These are phyloP conservation scores for Hypoxylon sp. DNA, from an alignment of 2,329 filamentous ascomycete genomes.

Conservation along the genomic window DNA sequence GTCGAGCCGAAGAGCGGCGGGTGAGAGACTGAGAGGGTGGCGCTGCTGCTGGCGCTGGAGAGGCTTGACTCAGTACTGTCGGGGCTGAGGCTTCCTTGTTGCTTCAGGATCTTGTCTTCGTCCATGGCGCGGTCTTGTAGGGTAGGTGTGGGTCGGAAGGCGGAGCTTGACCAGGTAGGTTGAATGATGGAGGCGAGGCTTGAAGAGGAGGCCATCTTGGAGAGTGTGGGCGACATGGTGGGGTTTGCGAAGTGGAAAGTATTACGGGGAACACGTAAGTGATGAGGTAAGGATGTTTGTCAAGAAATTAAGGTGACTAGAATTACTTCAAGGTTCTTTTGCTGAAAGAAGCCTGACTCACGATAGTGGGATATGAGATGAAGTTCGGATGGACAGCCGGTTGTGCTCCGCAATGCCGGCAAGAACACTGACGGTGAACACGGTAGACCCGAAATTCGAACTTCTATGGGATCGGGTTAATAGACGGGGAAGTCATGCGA, in stretches of 20 bases:
- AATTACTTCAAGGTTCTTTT: background rate
- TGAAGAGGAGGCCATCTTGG: background rate
- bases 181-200: background rate
- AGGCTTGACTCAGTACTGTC: background rate
- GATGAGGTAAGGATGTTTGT: background rate
- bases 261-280: background rate
- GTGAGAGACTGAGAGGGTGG: background rate
- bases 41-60: background rate
- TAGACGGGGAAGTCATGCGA: too few species aligned
- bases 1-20: constrained; percentile 22
- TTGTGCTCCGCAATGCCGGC: background rate
- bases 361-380: background rate
- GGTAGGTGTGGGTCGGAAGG: background rate
- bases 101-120: background rate
- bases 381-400: background rate
- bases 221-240: background rate
- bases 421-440: background rate
- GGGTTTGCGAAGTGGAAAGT: background rate
- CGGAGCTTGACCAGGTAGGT: background rate
- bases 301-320: background rate
- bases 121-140: constrained; percentile 14
- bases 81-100: background rate
- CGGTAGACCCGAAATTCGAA: too few species aligned
- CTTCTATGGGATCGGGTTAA: too few species aligned
- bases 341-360: background rate